Conservation (phyloP, 345 rosid genomes). For the Cardamine occulta region DNA sequence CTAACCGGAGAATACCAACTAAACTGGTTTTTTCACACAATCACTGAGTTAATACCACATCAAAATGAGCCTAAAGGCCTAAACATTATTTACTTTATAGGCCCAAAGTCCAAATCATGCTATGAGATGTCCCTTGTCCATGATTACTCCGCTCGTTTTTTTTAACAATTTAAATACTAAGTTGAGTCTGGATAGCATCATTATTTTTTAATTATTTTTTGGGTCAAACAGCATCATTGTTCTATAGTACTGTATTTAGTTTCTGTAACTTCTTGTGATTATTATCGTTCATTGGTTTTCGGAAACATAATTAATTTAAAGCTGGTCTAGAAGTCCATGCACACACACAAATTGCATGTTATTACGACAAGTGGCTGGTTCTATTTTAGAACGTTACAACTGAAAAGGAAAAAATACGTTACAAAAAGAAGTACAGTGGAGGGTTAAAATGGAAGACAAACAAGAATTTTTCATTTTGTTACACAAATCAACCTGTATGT, state of each 20-base stretch:
- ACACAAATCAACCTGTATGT: background rate
- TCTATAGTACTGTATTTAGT: background rate
- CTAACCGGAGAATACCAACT: background rate
- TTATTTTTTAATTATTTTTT: background rate
- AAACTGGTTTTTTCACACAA: background rate
- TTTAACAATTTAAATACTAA: background rate
- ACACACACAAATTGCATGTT: background rate
- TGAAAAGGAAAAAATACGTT: background rate
- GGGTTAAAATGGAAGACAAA: background rate
- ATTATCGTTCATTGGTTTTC: constrained; percentile 15
- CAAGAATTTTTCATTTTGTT: background rate
- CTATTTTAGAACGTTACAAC: background rate
- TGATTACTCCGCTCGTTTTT: background rate
- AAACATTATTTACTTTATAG: background rate
- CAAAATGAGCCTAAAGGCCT: background rate
- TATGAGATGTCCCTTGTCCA: background rate
- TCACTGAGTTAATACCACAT: background rate
- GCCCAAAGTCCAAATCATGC: background rate
- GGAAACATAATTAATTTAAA: background rate
- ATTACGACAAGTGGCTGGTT: constrained; percentile 16
- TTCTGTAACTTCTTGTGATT: constrained; percentile 9
- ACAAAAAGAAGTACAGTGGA: constrained; percentile 16
- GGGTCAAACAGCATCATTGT: background rate
- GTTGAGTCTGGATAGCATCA: background rate
- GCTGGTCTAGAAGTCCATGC: background rate